Conservation (phyloP, 345 rosid species). For the Salix brachista region DNA sequence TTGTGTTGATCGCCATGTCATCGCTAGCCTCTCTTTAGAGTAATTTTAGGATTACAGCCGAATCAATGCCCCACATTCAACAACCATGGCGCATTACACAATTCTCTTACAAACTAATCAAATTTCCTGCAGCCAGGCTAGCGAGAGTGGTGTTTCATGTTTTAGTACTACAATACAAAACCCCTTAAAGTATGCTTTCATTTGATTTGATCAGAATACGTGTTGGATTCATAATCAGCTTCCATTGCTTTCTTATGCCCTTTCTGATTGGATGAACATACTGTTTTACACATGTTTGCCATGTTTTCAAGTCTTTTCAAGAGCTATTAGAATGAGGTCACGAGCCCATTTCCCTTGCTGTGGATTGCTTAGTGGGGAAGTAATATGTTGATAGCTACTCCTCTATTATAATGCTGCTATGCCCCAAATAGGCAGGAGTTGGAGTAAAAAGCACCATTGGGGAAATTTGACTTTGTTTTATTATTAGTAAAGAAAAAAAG, state of each 20-base stretch:
- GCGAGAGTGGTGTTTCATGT: not conserved
- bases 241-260: conserved; percentile 32
- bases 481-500: not conserved
- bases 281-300: conserved; percentile 7
- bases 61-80: not conserved
- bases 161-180: not conserved
- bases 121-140: not conserved
- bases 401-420: not conserved
- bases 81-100: not conserved
- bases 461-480: not conserved
- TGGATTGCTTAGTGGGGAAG: not conserved
- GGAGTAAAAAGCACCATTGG: not conserved
- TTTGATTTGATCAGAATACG: conserved; percentile 25
- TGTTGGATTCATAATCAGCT: conserved; percentile 52
- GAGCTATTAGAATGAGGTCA: not conserved
- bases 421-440: not conserved
- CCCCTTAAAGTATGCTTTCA: not conserved
- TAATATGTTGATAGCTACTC: no score
- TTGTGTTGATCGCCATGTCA: not conserved
- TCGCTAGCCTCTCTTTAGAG: not conserved
- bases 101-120: not conserved
- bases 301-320: conserved; percentile 13
- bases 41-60: not conserved
- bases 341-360: not conserved
- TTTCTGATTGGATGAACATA: conserved; percentile 12